Conservation (phyloP, 2,329 filamentous ascomycete species). For the Venturia effusa region DNA sequence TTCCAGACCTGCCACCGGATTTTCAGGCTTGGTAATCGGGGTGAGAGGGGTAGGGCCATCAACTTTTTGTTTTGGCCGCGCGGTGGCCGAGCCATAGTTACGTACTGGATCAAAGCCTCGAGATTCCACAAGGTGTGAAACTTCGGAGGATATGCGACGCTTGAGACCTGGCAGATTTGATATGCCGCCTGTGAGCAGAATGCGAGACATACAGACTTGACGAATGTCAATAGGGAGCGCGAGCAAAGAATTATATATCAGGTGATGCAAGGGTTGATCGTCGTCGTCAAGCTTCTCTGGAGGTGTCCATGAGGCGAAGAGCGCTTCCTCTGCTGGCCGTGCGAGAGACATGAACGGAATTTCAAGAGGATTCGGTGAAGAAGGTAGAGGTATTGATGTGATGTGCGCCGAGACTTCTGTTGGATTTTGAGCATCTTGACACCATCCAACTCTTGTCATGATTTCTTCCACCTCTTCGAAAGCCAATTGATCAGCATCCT, state of each 20-base stretch:
- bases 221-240: slow-evolving; percentile 72
- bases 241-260: slow-evolving; percentile 68
- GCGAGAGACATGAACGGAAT: slow-evolving; percentile 62
- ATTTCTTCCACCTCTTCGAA: slow-evolving; percentile 81
- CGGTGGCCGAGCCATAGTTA: slow-evolving; percentile 51
- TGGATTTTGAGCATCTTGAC: slow-evolving; percentile 24
- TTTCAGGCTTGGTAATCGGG: not conserved
- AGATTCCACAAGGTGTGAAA: slow-evolving; percentile 53
- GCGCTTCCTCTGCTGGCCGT: slow-evolving; percentile 61
- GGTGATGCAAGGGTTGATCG: slow-evolving; percentile 63
- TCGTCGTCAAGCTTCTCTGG: slow-evolving; percentile 67
- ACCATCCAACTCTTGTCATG: slow-evolving; percentile 68
- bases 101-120: slow-evolving; percentile 69
- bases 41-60: not conserved
- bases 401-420: slow-evolving; percentile 12
- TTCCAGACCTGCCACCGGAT: slow-evolving; percentile 13
- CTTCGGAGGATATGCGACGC: slow-evolving; percentile 62
- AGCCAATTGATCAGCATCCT: slow-evolving; percentile 19
- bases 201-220: slow-evolving; percentile 75
- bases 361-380: slow-evolving; percentile 42
- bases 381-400: slow-evolving; percentile 31
- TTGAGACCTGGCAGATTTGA: slow-evolving; percentile 71
- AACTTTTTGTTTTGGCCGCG: slow-evolving; percentile 15
- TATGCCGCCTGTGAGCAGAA: slow-evolving; percentile 76
- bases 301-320: slow-evolving; percentile 51